These are phyloP conservation scores for Pleurotus platypus DNA, from an alignment of 768 basidiomycete species.

Conservation along the genomic window DNA sequence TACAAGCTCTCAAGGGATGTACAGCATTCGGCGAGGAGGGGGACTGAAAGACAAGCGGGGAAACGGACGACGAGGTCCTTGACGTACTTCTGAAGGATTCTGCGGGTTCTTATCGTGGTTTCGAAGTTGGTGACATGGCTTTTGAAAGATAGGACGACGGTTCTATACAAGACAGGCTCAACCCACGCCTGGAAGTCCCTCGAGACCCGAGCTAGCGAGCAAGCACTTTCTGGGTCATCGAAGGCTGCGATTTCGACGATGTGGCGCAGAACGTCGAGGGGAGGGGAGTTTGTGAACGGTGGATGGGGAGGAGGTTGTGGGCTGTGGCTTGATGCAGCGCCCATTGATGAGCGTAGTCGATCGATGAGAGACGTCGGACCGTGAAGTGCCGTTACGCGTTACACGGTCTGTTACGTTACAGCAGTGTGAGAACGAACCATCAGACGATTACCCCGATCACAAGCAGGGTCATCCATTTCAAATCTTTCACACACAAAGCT, in stretches of 20 bases:
- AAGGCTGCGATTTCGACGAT: slow-evolving; percentile 1
- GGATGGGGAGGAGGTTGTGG: neutral
- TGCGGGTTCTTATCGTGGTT: neutral
- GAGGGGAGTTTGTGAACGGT: neutral
- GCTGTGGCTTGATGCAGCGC: neutral
- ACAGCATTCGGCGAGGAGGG: neutral
- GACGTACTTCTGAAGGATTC: neutral
- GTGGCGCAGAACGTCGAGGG: neutral
- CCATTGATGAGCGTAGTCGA: neutral
- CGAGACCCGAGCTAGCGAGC: neutral
- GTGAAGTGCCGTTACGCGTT: neutral
- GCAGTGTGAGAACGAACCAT: neutral
- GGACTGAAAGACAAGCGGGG: neutral
- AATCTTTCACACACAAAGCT: neutral
- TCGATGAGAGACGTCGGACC: slow-evolving; percentile 1
- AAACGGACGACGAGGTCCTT: neutral
- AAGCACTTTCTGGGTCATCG: neutral
- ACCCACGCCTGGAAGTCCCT: neutral
- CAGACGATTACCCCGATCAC: neutral
- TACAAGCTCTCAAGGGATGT: neutral
- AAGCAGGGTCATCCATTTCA: neutral
- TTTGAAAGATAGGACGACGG: neutral
- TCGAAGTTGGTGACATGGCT: neutral
- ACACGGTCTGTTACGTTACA: neutral
- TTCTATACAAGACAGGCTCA: neutral